Conservation (phyloP, 192 early-diverging fungal species). For the Rhizophagus clarus region DNA sequence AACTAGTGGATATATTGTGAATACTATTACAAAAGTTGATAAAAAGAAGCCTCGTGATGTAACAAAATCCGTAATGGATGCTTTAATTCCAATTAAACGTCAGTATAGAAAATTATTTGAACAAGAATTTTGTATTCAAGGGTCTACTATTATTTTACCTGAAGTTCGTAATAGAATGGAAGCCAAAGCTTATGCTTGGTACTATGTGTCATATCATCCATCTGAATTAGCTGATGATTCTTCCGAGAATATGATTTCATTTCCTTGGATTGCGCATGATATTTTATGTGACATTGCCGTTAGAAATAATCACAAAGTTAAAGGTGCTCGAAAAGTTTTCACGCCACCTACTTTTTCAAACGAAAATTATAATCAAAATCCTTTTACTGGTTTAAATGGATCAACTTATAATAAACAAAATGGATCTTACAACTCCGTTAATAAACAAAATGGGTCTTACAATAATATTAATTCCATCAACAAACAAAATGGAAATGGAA, state of each 20-base stretch:
- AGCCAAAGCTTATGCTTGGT: conserved; percentile 68
- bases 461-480: too few relatives aligned
- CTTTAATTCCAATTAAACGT: conserved; percentile 37
- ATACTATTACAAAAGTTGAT: conserved; percentile 40
- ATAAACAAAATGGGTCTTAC: too few relatives aligned
- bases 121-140: conserved; percentile 39
- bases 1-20: conserved; percentile 43
- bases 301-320: conserved; percentile 2
- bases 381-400: too few relatives aligned
- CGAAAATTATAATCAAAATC: too few relatives aligned
- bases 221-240: conserved; percentile 37
- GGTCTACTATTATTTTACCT: conserved; percentile 24
- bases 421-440: too few relatives aligned
- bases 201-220: conserved; percentile 66
- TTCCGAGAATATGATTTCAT: conserved; percentile 41
- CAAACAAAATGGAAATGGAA: too few relatives aligned
- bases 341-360: too few relatives aligned
- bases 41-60: conserved; percentile 57
- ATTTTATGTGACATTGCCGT: conserved; percentile 46
- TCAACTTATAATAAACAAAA: too few relatives aligned
- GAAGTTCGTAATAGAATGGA: conserved; percentile 34
- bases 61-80: conserved; percentile 47
- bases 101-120: conserved; percentile 54
- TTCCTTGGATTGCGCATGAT: conserved; percentile 55
- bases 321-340: not conserved